Base-by-base conservation (phyloP, 2,329 filamentous ascomycete species). In the Fusarium transvaalense region DNA sequence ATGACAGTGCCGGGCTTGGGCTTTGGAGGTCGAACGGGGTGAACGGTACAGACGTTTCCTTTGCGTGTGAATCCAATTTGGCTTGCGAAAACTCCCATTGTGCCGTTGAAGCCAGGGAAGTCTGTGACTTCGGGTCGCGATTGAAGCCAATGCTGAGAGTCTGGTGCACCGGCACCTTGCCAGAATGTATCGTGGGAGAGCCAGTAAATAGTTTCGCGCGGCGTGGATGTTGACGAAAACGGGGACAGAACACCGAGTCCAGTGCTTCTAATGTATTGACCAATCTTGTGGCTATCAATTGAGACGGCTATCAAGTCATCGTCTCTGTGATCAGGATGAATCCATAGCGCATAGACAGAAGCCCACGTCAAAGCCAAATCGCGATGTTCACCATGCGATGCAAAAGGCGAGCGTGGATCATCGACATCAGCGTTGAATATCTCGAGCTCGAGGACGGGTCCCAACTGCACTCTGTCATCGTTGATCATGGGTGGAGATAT, bases 21-120 rank as follows among this genome's bases (percentile, higher is more conserved):
- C 64, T 75, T 75, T 2, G 73, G 60, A 6, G 73, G 73, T 10
- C 73, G 70, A 23, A 74, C 71, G 10, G 73, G 73, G 19, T 75
- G 73, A 6, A 75, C 73, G 4, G 73, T 75, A 52, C 71, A 75
- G 45, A 75, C 73, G 10, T 75, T 75, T n/a, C 73, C 73, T 31
- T 73, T 65, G 4, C 57, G 69, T 2, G 73, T 75, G 64, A 75
- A 75, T 6, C 73, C 63, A 31, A 75, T 32, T 57, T 75, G 73
- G 37, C 54, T 75, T 7, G 71, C 48, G 14, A 75, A 75, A 19
- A 64, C 70, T 1, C 70, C 73, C 14, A 69, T 48, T 17, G 63
- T 71, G 3, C 71, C 60, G 23, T 61, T 61, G 56, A 75, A 75
- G 27, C 73, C 73, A 0, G 73, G 68, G 64, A 75, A 75, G 32